These are phyloP conservation scores for Irpex sp. DNA, from an alignment of 1,284 basidiomycete species.

Conservation along the genomic window DNA sequence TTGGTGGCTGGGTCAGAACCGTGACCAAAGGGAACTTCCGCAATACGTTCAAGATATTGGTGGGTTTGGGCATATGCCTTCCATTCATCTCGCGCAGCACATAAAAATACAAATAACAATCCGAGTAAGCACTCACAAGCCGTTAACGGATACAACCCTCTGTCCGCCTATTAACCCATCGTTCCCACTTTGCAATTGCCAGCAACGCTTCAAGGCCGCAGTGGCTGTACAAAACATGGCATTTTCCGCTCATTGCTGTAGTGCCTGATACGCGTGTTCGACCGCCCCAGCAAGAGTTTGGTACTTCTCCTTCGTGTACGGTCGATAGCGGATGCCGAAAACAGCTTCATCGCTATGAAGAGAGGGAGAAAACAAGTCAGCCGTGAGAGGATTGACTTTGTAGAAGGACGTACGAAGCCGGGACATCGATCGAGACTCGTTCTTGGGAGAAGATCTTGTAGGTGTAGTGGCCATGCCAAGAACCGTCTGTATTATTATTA, in stretches of 20 bases:
- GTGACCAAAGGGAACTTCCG: too few relatives aligned
- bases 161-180: too few relatives aligned
- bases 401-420: slow-evolving; percentile 27
- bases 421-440: slow-evolving; percentile 38
- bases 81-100: too few relatives aligned
- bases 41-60: too few relatives aligned
- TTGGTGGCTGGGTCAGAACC: too few relatives aligned
- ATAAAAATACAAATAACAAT: too few relatives aligned
- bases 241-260: neutral
- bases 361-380: neutral
- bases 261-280: neutral
- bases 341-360: slow-evolving; percentile 27
- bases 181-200: neutral
- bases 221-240: neutral
- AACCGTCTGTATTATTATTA: slow-evolving; percentile 33
- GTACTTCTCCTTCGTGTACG: slow-evolving; percentile 31
- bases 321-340: slow-evolving; percentile 30
- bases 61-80: too few relatives aligned
- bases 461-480: slow-evolving; percentile 38
- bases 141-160: too few relatives aligned
- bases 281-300: neutral
- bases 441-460: slow-evolving; percentile 47
- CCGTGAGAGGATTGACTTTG: neutral
- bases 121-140: too few relatives aligned
- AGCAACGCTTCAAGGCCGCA: neutral